Evolutionary conservation across 495 filamentous ascomycete species (phyloP).

Genomic region (Penicillium paxilli): DNA sequence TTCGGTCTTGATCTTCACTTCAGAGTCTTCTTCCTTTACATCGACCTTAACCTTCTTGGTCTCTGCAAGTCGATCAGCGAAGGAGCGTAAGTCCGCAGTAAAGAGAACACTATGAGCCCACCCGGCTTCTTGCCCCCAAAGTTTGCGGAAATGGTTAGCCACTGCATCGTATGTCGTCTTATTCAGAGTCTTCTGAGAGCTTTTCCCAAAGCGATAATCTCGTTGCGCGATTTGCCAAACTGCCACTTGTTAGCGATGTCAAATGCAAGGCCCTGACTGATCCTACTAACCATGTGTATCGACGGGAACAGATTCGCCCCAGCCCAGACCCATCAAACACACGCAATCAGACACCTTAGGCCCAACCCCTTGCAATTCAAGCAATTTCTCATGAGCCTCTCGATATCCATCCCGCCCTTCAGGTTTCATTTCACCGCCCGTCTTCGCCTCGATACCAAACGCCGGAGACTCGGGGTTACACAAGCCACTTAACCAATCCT

Average conservation of each 20-base stretch:
- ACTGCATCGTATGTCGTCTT: conserved; percentile 88
- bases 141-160: conserved; percentile 81
- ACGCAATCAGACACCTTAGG: conserved; percentile 98
- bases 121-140: conserved; percentile 93
- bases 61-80: conserved; percentile 63
- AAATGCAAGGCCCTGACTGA: background rate
- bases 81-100: conserved; percentile 86
- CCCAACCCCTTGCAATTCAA: conserved; percentile 81
- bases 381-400: conserved; percentile 76
- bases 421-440: conserved; percentile 52
- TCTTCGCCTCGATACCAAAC: conserved; percentile 42
- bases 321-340: conserved; percentile 95
- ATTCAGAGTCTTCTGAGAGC: conserved; percentile 80
- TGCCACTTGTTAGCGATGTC: conserved; percentile 19
- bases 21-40: conserved; percentile 27
- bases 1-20: conserved; percentile 27
- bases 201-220: conserved; percentile 90
- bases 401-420: conserved; percentile 70
- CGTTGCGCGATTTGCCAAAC: conserved; percentile 97
- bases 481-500: conserved; percentile 74
- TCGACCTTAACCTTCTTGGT: conserved; percentile 43
- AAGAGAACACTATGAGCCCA: conserved; percentile 99
- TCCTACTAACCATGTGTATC: conserved; percentile 78
- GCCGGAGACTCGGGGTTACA: conserved; percentile 73
- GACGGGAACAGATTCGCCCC: conserved; percentile 91